Conservation (phyloP, 1,284 basidiomycete species). For the Trichosporon sp. region DNA sequence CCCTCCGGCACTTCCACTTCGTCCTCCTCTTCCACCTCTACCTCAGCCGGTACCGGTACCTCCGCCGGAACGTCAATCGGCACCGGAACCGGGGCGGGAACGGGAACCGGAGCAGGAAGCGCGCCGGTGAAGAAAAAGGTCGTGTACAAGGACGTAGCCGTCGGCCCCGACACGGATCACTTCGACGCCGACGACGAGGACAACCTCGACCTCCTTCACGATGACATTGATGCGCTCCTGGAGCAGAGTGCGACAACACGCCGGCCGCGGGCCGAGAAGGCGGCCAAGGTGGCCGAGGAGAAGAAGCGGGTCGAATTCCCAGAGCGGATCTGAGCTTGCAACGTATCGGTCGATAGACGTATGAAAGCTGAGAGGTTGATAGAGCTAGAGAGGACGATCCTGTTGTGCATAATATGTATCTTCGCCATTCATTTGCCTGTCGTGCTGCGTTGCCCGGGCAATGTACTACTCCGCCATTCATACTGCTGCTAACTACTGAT, state of each 20-base stretch:
- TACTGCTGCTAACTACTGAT: not conserved
- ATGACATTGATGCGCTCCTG: constrained; percentile 21
- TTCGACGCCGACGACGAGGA: constrained; percentile 17
- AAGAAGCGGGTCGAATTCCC: not conserved
- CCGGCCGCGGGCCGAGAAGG: not conserved
- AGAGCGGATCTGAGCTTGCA: not conserved
- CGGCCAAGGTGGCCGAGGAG: not conserved
- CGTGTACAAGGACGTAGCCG: constrained; percentile 36
- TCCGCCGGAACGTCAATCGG: not conserved
- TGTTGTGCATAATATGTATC: constrained; percentile 16
- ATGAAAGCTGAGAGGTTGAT: not conserved
- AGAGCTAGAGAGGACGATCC: not conserved
- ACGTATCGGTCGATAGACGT: too few relatives aligned
- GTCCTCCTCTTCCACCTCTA: not conserved
- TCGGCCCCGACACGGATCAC: constrained; percentile 35
- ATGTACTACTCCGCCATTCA: not conserved
- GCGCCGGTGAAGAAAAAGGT: not conserved
- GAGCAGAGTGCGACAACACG: not conserved
- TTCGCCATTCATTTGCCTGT: not conserved
- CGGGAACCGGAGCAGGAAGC: not conserved
- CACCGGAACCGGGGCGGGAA: constrained; percentile 6
- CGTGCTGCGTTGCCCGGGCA: not conserved
- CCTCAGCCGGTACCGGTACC: constrained; percentile 2
- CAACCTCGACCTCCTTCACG: constrained; percentile 6
- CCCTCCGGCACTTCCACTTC: not conserved